Percentiles rank a stretch among this genome's conserved stretches.
Evolutionary conservation across 169 alveolate genomes (phyloP).

Genomic region (Besnoitia besnoiti): DNA sequence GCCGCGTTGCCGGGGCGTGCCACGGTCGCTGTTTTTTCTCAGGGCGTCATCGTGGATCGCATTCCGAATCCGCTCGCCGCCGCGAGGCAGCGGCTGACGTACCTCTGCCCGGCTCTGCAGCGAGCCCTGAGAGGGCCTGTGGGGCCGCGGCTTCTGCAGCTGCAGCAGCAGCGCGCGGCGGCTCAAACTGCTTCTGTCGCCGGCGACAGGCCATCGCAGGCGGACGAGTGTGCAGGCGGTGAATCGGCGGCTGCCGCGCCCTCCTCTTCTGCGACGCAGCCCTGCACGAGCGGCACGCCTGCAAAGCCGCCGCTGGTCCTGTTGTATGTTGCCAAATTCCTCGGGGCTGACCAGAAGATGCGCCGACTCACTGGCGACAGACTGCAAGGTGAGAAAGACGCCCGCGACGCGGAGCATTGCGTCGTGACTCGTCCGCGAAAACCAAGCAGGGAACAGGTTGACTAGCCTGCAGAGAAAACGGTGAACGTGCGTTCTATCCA

Average conservation of each 20-base stretch:
- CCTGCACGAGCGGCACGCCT: too few species aligned
- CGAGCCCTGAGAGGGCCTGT: slow-evolving; percentile 17
- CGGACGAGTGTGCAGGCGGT: too few species aligned
- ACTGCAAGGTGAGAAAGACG: slow-evolving; percentile 36
- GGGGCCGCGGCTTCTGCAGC: background rate
- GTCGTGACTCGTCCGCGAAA: too few species aligned
- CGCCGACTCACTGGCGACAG: slow-evolving; percentile 42
- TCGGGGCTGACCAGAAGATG: slow-evolving; percentile 33
- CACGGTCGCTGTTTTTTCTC: background rate
- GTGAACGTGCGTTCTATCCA: too few species aligned
- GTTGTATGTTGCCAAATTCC: slow-evolving; percentile 58
- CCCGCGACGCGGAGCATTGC: too few species aligned
- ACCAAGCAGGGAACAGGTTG: too few species aligned
- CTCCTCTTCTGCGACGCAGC: background rate
- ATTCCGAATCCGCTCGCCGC: slow-evolving; percentile 79
- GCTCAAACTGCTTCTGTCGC: background rate
- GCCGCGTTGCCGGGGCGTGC: too few species aligned
- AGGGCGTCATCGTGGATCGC: slow-evolving; percentile 19
- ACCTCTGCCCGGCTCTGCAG: slow-evolving; percentile 58
- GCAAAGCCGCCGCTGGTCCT: background rate
- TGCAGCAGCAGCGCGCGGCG: background rate
- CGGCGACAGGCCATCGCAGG: too few species aligned
- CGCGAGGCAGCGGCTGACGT: slow-evolving; percentile 63
- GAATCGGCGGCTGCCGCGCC: background rate
- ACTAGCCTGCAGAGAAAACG: too few species aligned